Conservation (phyloP, 345 rosid species). For the Gynandropsis gynandra region DNA sequence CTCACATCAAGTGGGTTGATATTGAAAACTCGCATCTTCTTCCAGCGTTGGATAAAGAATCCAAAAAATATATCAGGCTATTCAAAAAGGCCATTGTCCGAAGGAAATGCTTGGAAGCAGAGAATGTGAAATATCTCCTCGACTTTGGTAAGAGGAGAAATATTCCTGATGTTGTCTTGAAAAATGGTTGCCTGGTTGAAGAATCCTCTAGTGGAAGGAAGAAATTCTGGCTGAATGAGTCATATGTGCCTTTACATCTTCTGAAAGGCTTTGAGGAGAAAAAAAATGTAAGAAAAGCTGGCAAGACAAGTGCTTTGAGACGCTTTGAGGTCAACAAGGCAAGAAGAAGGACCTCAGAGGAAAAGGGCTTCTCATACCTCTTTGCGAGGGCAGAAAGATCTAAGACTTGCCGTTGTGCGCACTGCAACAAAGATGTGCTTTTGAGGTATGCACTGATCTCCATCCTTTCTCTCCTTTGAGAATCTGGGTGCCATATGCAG, state of each 20-base stretch:
- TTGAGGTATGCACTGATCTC: conserved; percentile 44
- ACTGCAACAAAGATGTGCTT: conserved; percentile 66
- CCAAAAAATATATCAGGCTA: conserved; percentile 61
- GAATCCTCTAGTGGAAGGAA: conserved; percentile 87
- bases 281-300: conserved; percentile 54
- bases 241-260: conserved; percentile 82
- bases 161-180: conserved; percentile 65
- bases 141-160: conserved; percentile 96
- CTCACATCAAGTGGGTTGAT: conserved; percentile 83
- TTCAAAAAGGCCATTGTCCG: conserved; percentile 85
- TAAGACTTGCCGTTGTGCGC: conserved; percentile 61
- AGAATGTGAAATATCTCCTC: conserved; percentile 70
- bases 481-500: conserved; percentile 13
- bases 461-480: conserved; percentile 11
- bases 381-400: conserved; percentile 73
- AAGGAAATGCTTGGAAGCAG: conserved; percentile 55
- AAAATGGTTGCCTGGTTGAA: conserved; percentile 58
- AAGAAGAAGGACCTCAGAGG: conserved; percentile 34
- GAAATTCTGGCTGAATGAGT: conserved; percentile 80
- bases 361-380: conserved; percentile 67
- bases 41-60: conserved; percentile 56
- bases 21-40: conserved; percentile 60
- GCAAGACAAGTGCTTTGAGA: conserved; percentile 39
- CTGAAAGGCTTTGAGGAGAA: conserved; percentile 91
- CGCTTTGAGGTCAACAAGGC: conserved; percentile 28